Conservation (phyloP, 2,329 filamentous ascomycete genomes). For the Penicillium sp. region DNA sequence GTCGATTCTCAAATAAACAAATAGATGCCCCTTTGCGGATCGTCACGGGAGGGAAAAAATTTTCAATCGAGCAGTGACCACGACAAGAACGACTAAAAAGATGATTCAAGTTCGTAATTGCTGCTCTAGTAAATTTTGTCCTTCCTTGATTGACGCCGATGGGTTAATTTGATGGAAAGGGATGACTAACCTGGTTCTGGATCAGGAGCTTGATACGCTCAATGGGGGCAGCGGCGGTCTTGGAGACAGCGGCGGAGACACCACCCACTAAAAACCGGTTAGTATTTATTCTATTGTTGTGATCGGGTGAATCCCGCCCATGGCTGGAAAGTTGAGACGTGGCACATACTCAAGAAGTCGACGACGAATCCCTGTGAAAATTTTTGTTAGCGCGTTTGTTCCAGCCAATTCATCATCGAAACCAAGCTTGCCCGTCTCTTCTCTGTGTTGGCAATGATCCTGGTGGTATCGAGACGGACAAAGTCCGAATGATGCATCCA, state of each 20-base stretch:
- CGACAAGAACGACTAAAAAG: not conserved
- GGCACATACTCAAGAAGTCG: conserved; percentile 94
- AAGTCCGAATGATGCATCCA: not conserved
- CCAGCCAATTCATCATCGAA: not conserved
- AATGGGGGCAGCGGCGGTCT: conserved; percentile 99
- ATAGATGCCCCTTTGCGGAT: not conserved
- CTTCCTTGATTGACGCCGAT: not conserved
- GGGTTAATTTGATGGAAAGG: not conserved
- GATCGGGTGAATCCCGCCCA: not conserved
- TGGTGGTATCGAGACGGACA: not conserved
- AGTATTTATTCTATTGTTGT: conserved; percentile 31
- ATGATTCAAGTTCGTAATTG: not conserved
- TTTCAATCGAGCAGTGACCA: conserved; percentile 8
- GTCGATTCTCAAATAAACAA: not conserved
- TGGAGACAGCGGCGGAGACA: conserved; percentile 99
- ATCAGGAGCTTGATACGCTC: conserved; percentile 99
- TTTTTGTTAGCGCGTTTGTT: conserved; percentile 29
- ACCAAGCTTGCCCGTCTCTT: not conserved
- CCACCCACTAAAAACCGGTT: conserved; percentile 78
- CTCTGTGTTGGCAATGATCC: not conserved
- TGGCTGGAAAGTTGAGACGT: conserved; percentile 4
- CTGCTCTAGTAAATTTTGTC: not conserved
- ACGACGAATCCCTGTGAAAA: conserved; percentile 77
- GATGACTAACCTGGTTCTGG: conserved; percentile 91
- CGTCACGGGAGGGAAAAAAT: conserved; percentile 13